Base-by-base conservation (phyloP, 1,284 basidiomycete species). In the Ceratobasidium papillatum region DNA sequence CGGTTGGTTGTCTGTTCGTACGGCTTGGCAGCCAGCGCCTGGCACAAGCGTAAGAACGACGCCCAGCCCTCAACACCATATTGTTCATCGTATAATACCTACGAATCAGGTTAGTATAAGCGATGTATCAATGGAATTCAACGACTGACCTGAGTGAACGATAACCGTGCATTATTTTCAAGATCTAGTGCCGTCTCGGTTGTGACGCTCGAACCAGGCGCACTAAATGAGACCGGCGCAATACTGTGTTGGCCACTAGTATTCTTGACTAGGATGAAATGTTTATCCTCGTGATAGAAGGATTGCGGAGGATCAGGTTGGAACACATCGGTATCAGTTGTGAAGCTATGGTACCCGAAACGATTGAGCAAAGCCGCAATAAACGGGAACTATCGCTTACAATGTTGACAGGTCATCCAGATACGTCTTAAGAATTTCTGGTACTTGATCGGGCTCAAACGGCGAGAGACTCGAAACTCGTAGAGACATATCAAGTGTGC, bases 231-330 rank as follows among this genome's bases (percentile, higher is more conserved):
- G 27, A 47, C 22, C 2, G 69, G 38, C 2, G 41, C 56, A 38
- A 34, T 32, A 17, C 56, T 34, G 30, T 36, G 43, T 3, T 56
- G 58, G 8, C 54, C 56, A 25, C 58, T 72, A n/a, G 58, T 72
- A 62, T 72, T 72, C 36, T 51, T 72, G 11, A 61, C 43, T 14
- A 72, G 69, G 4, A 62, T 51, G 34, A 61, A 72, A 17, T 62
- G n/a, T 45, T 38, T 72, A 2, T 34, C 69, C 2, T 62, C 58
- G n/a, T 62, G 19, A 22, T 25, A 49, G 22, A 72, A 52, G 3
- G 27, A 36, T 41, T 72, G 69, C 2, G 69, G 69, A 5, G 69
- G 69, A 17, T 72, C 69, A 41, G 69, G 69, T 32, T 72, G 69
- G 69, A 58, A 58, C 30, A 61, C 62, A 17, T 72, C 69, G 27